Evolutionary conservation across 805 yeast species (phyloP).

Genomic region (Candida orba): DNA sequence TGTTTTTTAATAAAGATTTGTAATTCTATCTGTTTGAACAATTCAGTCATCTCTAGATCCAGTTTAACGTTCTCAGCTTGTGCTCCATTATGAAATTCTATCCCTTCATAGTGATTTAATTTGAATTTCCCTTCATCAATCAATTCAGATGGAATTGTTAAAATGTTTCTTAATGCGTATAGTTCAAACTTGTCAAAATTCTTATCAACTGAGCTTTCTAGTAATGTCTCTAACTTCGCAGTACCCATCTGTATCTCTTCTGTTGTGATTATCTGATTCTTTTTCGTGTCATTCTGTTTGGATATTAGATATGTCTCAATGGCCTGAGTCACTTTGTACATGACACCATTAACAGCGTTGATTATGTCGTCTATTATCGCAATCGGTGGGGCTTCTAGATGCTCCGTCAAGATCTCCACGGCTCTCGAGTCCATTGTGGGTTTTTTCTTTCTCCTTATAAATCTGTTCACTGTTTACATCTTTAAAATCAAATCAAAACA

Average conservation of each 20-base stretch:
- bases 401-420: constrained; percentile 67
- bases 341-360: constrained; percentile 76
- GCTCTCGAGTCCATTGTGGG: constrained; percentile 15
- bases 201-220: constrained; percentile 70
- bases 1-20: constrained; percentile 39
- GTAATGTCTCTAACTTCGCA: constrained; percentile 66
- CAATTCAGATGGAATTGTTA: constrained; percentile 51
- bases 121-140: constrained; percentile 55
- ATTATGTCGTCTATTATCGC: constrained; percentile 81
- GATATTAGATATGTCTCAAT: constrained; percentile 57
- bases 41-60: constrained; percentile 26
- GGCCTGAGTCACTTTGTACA: constrained; percentile 76
- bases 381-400: constrained; percentile 77
- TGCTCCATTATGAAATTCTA: constrained; percentile 24
- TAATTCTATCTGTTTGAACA: constrained; percentile 33
- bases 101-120: constrained; percentile 58
- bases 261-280: constrained; percentile 17
- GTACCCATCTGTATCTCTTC: constrained; percentile 65
- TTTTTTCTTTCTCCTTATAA: no score
- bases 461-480: not conserved
- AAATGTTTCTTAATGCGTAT: constrained; percentile 70
- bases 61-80: constrained; percentile 17
- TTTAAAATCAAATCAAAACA: not conserved
- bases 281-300: constrained; percentile 10
- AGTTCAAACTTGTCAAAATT: constrained; percentile 84